A percentile compares a stretch with the other conserved stretches of the same genome.
phyloP scores from a whole-genome alignment of 805 yeast species.

The Pichia deserticola region DNA sequence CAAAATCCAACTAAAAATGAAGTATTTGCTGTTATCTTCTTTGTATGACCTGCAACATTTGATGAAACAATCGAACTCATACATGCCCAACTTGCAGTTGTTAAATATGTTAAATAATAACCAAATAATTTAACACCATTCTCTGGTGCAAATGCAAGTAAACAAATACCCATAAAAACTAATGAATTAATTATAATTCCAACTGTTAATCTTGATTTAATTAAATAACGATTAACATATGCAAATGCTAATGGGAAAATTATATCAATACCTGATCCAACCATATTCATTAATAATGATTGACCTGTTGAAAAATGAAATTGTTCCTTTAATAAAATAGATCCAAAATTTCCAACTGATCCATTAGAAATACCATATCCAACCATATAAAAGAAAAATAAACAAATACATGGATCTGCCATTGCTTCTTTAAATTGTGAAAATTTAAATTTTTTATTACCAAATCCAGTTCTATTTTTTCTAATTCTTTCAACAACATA shows the following conservation, averaged over 20 bases:
- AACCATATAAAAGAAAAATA: constrained; percentile 36
- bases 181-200: constrained; percentile 18
- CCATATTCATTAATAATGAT: constrained; percentile 13
- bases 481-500: constrained; percentile 25
- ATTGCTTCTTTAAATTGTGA: constrained; percentile 51
- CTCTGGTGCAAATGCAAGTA: constrained; percentile 26
- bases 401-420: constrained; percentile 44
- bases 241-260: constrained; percentile 11
- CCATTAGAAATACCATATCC: constrained; percentile 52
- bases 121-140: constrained; percentile 22
- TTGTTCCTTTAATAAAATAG: constrained; percentile 20
- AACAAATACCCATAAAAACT: constrained; percentile 24
- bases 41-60: constrained; percentile 51
- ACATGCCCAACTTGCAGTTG: constrained; percentile 21
- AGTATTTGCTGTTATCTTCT: constrained; percentile 42
- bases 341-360: constrained; percentile 47
- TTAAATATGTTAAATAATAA: constrained; percentile 16
- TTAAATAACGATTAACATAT: not conserved
- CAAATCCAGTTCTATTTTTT: constrained; percentile 31
- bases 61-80: constrained; percentile 33
- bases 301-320: constrained; percentile 14
- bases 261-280: constrained; percentile 17
- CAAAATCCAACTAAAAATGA: constrained; percentile 39
- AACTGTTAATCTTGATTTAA: constrained; percentile 15
- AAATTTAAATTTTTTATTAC: constrained; percentile 33